Percentiles rank a stretch among this genome's conserved stretches.
These are phyloP conservation scores for Royoungia palumana DNA, from an alignment of 768 basidiomycete genomes.

Conservation along the genomic window DNA sequence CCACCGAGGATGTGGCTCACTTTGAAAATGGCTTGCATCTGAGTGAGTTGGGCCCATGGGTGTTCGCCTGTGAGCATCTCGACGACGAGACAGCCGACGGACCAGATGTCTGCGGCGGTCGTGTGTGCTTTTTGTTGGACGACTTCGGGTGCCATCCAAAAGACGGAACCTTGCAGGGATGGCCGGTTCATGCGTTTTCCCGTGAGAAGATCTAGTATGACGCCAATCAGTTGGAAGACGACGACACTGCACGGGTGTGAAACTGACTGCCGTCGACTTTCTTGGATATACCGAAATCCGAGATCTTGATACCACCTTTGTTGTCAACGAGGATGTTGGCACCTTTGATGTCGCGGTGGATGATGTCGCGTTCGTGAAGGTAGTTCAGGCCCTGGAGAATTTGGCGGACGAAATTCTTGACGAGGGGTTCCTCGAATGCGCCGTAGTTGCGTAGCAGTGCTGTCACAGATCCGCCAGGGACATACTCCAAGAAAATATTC, in stretches of 20 bases:
- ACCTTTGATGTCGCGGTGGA: constrained; percentile 98
- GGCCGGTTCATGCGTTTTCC: constrained; percentile 81
- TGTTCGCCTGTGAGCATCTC: constrained; percentile 97
- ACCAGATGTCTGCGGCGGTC: constrained; percentile 94
- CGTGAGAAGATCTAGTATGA: constrained; percentile 38
- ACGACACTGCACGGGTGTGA: background rate
- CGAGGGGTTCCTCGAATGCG: constrained; percentile 89
- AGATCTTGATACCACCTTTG: constrained; percentile 96
- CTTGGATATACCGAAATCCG: constrained; percentile 96
- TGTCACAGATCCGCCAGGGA: constrained; percentile 92
- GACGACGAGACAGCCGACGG: constrained; percentile 89
- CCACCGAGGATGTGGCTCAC: constrained; percentile 35
- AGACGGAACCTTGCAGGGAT: constrained; percentile 95
- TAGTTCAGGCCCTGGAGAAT: constrained; percentile 87
- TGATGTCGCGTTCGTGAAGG: constrained; percentile 89
- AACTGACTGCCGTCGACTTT: constrained; percentile 93
- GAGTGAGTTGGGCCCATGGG: constrained; percentile 92
- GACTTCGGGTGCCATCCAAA: constrained; percentile 99
- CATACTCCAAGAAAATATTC: constrained; percentile 97
- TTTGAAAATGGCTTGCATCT: constrained; percentile 99
- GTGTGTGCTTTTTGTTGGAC: constrained; percentile 95
- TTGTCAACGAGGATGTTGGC: constrained; percentile 98
- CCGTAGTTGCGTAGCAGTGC: constrained; percentile 88
- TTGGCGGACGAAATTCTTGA: constrained; percentile 90
- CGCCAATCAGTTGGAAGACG: constrained; percentile 17